A percentile compares a stretch with the other conserved stretches of the same genome.
These are phyloP conservation scores for Fusarium sp. DNA, from an alignment of 2,329 filamentous ascomycete genomes.

Conservation along the genomic window DNA sequence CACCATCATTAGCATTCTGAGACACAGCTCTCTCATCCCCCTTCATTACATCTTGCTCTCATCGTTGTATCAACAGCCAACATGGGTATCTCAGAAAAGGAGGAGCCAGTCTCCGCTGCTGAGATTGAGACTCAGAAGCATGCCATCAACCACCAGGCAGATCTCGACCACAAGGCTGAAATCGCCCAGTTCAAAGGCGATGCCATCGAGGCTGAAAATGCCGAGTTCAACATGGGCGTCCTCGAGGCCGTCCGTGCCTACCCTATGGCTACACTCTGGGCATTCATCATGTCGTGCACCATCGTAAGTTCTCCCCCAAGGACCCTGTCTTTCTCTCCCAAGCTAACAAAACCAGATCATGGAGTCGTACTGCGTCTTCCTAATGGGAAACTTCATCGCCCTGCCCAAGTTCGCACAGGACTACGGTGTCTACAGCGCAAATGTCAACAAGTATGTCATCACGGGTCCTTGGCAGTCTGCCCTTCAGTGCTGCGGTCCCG, in stretches of 20 bases:
- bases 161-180: not conserved
- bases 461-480: constrained; percentile 50
- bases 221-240: constrained; percentile 1
- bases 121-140: not conserved
- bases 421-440: constrained; percentile 47
- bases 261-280: not conserved
- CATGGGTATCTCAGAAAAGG: not conserved
- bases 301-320: not conserved
- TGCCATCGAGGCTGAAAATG: not conserved
- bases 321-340: fast-evolving
- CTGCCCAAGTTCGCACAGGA: constrained; percentile 48
- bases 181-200: not conserved
- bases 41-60: not conserved
- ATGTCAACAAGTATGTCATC: constrained; percentile 45
- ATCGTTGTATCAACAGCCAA: not conserved
- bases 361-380: constrained; percentile 60
- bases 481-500: constrained; percentile 46
- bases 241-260: not conserved
- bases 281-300: not conserved
- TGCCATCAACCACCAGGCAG: not conserved
- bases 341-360: constrained; percentile 50
- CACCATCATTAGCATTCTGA: not conserved
- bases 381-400: constrained; percentile 58
- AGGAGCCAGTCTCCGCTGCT: not conserved
- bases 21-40: not conserved